A percentile compares a stretch with the other conserved stretches of the same genome.
Conservation (phyloP, 2,329 filamentous ascomycete species). For the Penicillium sp. region DNA sequence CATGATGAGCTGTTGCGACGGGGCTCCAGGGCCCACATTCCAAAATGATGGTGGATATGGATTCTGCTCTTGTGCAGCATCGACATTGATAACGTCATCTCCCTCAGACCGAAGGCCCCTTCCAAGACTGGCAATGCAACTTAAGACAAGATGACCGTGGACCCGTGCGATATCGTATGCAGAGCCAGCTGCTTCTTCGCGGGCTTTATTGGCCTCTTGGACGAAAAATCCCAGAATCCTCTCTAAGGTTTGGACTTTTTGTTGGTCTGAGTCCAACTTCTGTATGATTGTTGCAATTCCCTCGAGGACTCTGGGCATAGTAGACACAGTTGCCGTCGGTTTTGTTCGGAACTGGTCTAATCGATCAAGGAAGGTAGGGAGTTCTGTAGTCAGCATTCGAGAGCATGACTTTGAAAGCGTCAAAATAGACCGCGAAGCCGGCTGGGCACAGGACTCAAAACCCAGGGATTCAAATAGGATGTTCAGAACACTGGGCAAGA, state of each 20-base stretch:
- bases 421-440: slow-evolving; percentile 46
- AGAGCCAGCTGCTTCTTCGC: slow-evolving; percentile 31
- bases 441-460: slow-evolving; percentile 40
- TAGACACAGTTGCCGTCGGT: slow-evolving; percentile 36
- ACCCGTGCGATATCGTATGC: slow-evolving; percentile 35
- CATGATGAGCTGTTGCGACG: slow-evolving; percentile 38
- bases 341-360: slow-evolving; percentile 42
- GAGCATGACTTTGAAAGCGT: slow-evolving; percentile 47
- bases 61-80: slow-evolving; percentile 21
- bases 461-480: slow-evolving; percentile 48
- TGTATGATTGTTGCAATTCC: slow-evolving; percentile 48
- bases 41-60: slow-evolving; percentile 39
- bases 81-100: slow-evolving; percentile 38
- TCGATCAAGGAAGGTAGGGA: slow-evolving; percentile 45
- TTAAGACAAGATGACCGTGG: slow-evolving; percentile 37
- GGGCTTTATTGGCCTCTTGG: slow-evolving; percentile 34
- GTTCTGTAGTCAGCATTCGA: slow-evolving; percentile 39
- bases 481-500: slow-evolving; percentile 43
- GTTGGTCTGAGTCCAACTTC: slow-evolving; percentile 38
- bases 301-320: slow-evolving; percentile 45
- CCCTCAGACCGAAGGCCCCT: slow-evolving; percentile 40
- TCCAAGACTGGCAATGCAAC: slow-evolving; percentile 44
- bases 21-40: slow-evolving; percentile 33
- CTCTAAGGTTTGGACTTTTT: slow-evolving; percentile 41
- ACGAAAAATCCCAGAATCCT: slow-evolving; percentile 40